phyloP scores from a whole-genome alignment of 192 early-diverging fungal species.

The Pecoramyces ruminantium region DNA sequence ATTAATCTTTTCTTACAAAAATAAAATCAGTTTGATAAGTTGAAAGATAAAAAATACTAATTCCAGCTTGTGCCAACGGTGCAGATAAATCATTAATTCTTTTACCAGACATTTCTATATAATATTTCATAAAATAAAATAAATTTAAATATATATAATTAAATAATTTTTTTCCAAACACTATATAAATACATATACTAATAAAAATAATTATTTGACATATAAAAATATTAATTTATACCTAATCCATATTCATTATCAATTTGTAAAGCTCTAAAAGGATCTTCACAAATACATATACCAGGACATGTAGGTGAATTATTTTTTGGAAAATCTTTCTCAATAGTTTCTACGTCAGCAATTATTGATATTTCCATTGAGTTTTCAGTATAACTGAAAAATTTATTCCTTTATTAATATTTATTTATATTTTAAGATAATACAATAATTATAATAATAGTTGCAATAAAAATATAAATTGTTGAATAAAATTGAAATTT shows the following conservation, averaged over 20 bases:
- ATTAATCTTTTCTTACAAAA: conserved; percentile 50
- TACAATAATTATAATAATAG: too few relatives aligned
- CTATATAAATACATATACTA: too few relatives aligned
- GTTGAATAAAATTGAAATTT: too few relatives aligned
- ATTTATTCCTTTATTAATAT: conserved; percentile 7
- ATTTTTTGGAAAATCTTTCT: conserved; percentile 24
- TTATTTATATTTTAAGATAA: too few relatives aligned
- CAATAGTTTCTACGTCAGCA: conserved; percentile 31
- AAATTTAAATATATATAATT: background rate
- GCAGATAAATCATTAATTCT: conserved; percentile 40
- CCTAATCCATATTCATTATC: conserved; percentile 36
- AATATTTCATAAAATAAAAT: too few relatives aligned
- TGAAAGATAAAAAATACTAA: conserved; percentile 56
- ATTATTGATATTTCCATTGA: conserved; percentile 47
- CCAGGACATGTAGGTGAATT: conserved; percentile 11
- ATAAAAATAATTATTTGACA: too few relatives aligned
- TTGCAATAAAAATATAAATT: too few relatives aligned
- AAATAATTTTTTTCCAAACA: background rate
- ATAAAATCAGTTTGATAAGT: conserved; percentile 60
- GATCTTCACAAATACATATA: conserved; percentile 28
- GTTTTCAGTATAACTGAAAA: conserved; percentile 54
- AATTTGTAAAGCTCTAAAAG: conserved; percentile 46
- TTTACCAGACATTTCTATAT: conserved; percentile 32
- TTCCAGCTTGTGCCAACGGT: conserved; percentile 31
- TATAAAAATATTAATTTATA: too few relatives aligned